phyloP scores from a whole-genome alignment of 2,329 filamentous ascomycete genomes.

The Sporothrix pallida region DNA sequence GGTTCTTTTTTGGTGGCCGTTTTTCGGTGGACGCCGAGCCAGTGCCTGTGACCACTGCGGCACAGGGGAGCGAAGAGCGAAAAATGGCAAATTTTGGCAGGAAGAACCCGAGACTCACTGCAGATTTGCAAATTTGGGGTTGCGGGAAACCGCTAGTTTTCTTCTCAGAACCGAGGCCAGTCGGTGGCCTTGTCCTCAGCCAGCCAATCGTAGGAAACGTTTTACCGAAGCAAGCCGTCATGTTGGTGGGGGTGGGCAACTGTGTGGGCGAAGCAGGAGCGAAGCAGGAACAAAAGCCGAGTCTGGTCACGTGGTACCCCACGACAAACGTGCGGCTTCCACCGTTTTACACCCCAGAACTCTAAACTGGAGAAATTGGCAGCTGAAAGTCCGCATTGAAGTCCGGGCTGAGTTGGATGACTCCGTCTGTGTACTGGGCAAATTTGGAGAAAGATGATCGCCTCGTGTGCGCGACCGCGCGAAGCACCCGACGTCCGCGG shows the following conservation, averaged over 20 bases:
- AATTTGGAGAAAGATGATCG: too few species aligned
- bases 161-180: conserved; percentile 27
- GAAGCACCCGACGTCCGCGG: neutral
- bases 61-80: neutral
- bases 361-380: neutral
- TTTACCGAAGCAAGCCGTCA: conserved; percentile 36
- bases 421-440: neutral
- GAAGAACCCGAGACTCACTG: neutral
- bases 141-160: conserved; percentile 14
- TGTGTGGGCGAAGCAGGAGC: neutral
- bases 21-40: neutral
- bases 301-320: conserved; percentile 19
- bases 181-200: neutral
- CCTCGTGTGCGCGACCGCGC: neutral
- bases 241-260: neutral
- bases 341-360: neutral
- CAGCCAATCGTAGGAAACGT: conserved; percentile 35
- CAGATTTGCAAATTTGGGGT: too few species aligned
- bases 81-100: conserved; percentile 3
- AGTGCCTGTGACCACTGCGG: neutral
- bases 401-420: neutral
- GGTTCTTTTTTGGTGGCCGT: neutral
- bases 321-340: neutral
- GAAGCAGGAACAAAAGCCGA: neutral
- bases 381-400: conserved; percentile 15